Base-by-base conservation (phyloP, 1,139 yeast genomes). In the Kodamaea sp. region DNA sequence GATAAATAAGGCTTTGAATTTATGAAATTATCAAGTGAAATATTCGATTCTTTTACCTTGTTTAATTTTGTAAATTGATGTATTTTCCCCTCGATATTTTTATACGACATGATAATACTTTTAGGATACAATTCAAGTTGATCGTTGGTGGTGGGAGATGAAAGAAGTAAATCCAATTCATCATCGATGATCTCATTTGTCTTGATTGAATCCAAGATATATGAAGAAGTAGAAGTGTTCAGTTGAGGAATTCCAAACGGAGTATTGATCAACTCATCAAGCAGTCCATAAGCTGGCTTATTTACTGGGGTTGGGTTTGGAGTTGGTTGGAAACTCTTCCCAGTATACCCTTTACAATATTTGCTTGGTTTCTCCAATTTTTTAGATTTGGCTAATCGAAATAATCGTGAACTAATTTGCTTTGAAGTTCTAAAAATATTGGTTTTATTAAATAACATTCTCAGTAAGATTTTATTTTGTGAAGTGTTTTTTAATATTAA, bases 401-500 rank as follows among this genome's bases (percentile, higher is more conserved):
- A 47, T 26, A 57, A 41, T 20, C 62, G 40, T 7, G 71, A 61
- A 4, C 73, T 65, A 30, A 70, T 64, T 46, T 70, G 75, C 43
- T 68, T 67, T 3, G 73, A 60, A 2, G 71, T 58, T 38, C 74
- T 57, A 36, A 57, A 49, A 1, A 64, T 49, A 2, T 71, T 71
- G 8, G 73, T 62, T 45, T 62, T 67, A 44, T 64, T 65, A 31
- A 55, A 55, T 30, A 71, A 40, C 75, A 71, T 68, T 39, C 73
- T 52, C 8, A 74, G 65, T 38, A 71, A 51, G 4, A 70, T 63
- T 42, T 67, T 70, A 48, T 70, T 70, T 44, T 69, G 74, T 9
- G 73, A 44, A 4, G 68, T 58, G 39, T 58, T 61, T 38, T 65
- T 64, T 41, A 67, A 54, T 11, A 61, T 50, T 7, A 42, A 35